Conservation (phyloP, 176 grass and related monocot species). For the Aegilops longissima region DNA sequence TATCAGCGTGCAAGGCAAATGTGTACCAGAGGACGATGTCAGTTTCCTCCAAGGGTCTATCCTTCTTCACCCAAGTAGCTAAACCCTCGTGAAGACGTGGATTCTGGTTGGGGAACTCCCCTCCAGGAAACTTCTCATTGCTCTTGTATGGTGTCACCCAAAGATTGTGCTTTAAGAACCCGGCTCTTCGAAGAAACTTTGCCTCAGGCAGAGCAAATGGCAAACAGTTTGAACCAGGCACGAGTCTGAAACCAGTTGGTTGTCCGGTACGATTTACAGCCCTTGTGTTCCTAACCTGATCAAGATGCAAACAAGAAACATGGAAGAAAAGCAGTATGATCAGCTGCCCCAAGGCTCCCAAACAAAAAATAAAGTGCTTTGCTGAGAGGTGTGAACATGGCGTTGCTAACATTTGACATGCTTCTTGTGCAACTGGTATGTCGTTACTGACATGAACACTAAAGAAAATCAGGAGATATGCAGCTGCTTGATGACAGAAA, state of each 20-base stretch:
- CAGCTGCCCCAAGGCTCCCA: no score
- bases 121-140: conserved; percentile 90
- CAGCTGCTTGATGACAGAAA: background rate
- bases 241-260: conserved; percentile 91
- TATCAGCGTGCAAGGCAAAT: no score
- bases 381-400: background rate
- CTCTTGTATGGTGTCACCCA: conserved; percentile 93
- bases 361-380: background rate
- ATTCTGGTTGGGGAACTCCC: conserved; percentile 98
- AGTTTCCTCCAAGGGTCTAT: conserved; percentile 89
- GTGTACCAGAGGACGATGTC: conserved; percentile 94
- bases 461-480: background rate
- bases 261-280: conserved; percentile 93
- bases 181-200: conserved; percentile 90
- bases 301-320: background rate
- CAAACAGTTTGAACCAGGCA: conserved; percentile 91
- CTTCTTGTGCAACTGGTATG: background rate
- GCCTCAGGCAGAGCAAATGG: conserved; percentile 75
- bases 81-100: conserved; percentile 89
- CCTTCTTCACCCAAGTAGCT: conserved; percentile 94
- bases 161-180: conserved; percentile 97
- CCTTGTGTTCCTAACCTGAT: conserved; percentile 87
- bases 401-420: background rate
- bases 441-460: background rate
- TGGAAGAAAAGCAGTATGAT: background rate